A percentile compares a stretch with the other conserved stretches of the same genome.
These are phyloP conservation scores for Acanthamoeba rhysodes DNA, from an alignment of 208 protist species.

Conservation along the genomic window DNA sequence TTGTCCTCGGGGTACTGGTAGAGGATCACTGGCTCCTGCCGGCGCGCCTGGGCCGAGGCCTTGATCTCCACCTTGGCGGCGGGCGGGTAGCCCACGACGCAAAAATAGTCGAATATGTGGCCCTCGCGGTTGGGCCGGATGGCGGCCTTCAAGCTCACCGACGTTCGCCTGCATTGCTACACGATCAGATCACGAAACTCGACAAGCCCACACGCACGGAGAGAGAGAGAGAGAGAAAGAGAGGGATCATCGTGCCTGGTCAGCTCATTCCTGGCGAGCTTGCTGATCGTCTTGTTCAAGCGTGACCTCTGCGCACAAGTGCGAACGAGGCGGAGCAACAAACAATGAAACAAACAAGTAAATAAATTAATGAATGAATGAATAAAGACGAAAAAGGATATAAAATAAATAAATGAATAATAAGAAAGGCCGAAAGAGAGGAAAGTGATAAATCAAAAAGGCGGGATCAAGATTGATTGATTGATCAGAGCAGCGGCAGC, in stretches of 20 bases:
- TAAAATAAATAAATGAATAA: neutral
- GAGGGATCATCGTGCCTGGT: neutral
- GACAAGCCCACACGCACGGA: neutral
- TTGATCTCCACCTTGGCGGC: constrained; percentile 3
- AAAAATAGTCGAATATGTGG: constrained; percentile 56
- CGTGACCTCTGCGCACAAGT: neutral
- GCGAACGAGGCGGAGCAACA: neutral
- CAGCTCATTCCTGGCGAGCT: constrained; percentile 48
- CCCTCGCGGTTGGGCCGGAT: constrained; percentile 32
- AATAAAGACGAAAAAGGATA: neutral
- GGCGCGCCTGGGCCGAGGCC: neutral
- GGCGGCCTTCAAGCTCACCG: constrained; percentile 24
- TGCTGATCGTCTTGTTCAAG: constrained; percentile 56
- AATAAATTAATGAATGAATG: neutral
- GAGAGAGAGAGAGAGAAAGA: neutral
- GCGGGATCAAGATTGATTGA: no score
- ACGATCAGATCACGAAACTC: neutral
- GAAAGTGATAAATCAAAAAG: neutral
- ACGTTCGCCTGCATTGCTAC: neutral
- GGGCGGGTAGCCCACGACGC: constrained; percentile 57
- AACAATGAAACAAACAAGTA: no score
- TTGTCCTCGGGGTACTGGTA: constrained; percentile 54
- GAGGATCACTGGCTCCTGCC: constrained; percentile 41
- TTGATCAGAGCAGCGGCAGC: no score
- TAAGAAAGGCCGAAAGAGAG: neutral